A percentile compares a stretch with the other conserved stretches of the same genome.
Conservation (phyloP, 257 asterid genomes). For the Mentha longifolia region DNA sequence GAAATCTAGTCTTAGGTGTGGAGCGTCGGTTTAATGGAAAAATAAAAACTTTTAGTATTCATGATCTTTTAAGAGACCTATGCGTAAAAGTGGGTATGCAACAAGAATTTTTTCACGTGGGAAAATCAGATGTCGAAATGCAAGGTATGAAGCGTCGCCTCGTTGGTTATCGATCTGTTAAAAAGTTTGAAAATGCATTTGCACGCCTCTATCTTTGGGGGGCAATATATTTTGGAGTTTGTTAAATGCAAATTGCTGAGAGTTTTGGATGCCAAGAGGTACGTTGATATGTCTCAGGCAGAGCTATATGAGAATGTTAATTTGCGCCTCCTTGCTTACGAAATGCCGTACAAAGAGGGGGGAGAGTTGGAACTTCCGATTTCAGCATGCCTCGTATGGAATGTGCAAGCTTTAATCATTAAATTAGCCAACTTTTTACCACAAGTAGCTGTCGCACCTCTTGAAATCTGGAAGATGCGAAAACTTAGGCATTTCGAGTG, state of each 20-base stretch:
- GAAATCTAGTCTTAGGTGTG: background rate
- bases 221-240: too few species aligned
- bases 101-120: background rate
- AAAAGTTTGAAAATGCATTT: background rate
- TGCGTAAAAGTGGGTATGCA: background rate
- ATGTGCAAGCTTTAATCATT: background rate
- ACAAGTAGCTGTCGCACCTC: background rate
- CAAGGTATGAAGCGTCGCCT: background rate
- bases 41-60: background rate
- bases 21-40: background rate
- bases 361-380: background rate
- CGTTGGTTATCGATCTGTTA: accelerated
- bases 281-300: too few species aligned
- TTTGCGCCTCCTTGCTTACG: background rate
- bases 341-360: too few species aligned
- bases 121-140: too few species aligned
- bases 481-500: slow-evolving; percentile 15
- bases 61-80: slow-evolving; percentile 3
- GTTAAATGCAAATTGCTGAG: background rate
- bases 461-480: background rate
- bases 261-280: background rate
- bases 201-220: background rate
- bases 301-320: background rate
- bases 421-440: too few species aligned
- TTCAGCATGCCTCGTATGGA: background rate